Percentiles rank a stretch among this genome's conserved stretches.
Evolutionary conservation across 2,329 filamentous ascomycete genomes (phyloP).

Genomic region (Sphaerulina vaccinii): DNA sequence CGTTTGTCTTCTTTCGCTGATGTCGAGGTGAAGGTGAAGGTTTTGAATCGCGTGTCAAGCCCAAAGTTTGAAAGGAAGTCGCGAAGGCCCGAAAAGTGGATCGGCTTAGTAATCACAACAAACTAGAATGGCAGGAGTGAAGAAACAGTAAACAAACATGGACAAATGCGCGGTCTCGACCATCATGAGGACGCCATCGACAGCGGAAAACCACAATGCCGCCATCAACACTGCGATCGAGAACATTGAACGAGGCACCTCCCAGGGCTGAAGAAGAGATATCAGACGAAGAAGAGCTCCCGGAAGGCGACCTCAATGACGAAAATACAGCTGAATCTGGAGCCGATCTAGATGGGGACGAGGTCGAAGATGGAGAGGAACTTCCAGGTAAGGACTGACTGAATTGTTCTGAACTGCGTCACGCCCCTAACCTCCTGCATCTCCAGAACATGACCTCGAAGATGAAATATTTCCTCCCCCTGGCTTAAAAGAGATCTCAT

Average conservation of each 20-base stretch:
- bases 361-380: constrained; percentile 22
- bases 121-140: not conserved
- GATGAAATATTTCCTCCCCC: constrained; percentile 40
- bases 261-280: constrained; percentile 16
- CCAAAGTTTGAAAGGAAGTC: not conserved
- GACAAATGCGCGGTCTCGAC: not conserved
- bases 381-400: constrained; percentile 11
- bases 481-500: constrained; percentile 76
- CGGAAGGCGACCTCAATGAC: constrained; percentile 9
- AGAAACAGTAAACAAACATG: not conserved
- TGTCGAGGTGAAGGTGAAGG: not conserved
- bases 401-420: not conserved
- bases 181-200: not conserved
- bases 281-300: constrained; percentile 21
- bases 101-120: not conserved
- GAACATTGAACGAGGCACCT: constrained; percentile 3
- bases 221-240: constrained; percentile 7
- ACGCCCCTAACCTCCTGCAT: constrained; percentile 6
- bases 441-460: constrained; percentile 42
- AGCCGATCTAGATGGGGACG: constrained; percentile 25
- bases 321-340: constrained; percentile 6
- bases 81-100: not conserved
- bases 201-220: not conserved
- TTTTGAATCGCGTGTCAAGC: not conserved
- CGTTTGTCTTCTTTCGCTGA: not conserved